These are phyloP conservation scores for Boletus bicolor DNA, from an alignment of 768 basidiomycete species.

Conservation along the genomic window DNA sequence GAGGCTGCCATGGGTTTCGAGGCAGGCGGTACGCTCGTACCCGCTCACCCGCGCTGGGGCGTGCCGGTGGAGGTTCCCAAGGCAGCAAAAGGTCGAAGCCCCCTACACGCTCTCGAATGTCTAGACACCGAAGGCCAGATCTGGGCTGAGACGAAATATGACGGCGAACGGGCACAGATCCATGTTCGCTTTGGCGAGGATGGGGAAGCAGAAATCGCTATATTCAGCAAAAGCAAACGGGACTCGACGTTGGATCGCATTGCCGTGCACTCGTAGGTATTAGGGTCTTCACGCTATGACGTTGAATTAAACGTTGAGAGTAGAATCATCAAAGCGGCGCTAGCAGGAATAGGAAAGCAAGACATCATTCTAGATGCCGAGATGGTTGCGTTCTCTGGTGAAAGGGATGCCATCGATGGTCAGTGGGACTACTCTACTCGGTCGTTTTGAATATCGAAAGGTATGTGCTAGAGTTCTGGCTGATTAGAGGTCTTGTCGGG, in stretches of 20 bases:
- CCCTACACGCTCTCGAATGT: conserved; percentile 50
- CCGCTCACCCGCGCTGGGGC: conserved; percentile 47
- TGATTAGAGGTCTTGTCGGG: conserved; percentile 58
- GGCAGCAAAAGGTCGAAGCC: conserved; percentile 68
- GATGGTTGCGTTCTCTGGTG: conserved; percentile 80
- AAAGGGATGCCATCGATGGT: conserved; percentile 63
- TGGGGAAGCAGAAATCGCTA: conserved; percentile 50
- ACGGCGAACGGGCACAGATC: conserved; percentile 93
- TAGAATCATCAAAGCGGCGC: conserved; percentile 58
- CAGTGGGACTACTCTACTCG: conserved; percentile 21
- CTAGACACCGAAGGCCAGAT: conserved; percentile 34
- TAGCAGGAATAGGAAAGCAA: conserved; percentile 42
- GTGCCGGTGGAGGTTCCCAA: conserved; percentile 77
- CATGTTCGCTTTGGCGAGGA: conserved; percentile 58
- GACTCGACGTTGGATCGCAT: conserved; percentile 77
- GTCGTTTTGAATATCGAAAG: conserved; percentile 1
- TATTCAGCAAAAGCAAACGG: conserved; percentile 86
- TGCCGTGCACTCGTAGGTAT: conserved; percentile 52
- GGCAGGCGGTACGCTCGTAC: conserved; percentile 23
- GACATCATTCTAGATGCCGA: conserved; percentile 76
- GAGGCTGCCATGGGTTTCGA: conserved; percentile 50
- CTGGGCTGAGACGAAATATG: conserved; percentile 93
- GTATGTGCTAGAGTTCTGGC: conserved; percentile 65
- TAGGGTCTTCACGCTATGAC: not conserved
- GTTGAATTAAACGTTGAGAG: conserved; percentile 3